Evolutionary conservation across 441 rosid species (phyloP).

Genomic region (Erodium moschatum): DNA sequence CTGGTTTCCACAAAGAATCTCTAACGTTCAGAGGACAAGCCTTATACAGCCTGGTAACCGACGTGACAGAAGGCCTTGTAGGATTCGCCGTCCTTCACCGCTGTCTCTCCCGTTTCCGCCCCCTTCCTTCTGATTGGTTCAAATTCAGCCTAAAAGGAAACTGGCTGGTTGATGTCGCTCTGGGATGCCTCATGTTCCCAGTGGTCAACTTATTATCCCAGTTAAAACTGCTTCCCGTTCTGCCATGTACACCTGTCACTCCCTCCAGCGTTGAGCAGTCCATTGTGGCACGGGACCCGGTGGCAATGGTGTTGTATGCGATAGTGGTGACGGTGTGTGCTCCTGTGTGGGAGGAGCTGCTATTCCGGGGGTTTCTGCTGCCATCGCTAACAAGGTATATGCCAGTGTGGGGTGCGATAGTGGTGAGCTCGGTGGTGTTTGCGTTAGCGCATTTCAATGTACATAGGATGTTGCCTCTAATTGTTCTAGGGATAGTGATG

Average conservation of each 20-base stretch:
- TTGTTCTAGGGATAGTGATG: neutral
- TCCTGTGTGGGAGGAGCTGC: conserved; percentile 1
- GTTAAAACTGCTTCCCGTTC: neutral
- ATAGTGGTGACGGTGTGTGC: neutral
- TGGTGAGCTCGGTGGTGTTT: neutral
- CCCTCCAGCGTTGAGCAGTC: neutral
- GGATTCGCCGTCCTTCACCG: conserved; percentile 1
- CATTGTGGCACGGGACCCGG: neutral
- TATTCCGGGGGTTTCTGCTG: neutral
- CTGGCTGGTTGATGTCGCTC: neutral
- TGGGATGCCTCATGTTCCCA: conserved; percentile 3
- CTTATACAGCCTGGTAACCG: conserved; percentile 1
- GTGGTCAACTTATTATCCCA: neutral
- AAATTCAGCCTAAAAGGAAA: neutral
- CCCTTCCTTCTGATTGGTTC: conserved; percentile 3
- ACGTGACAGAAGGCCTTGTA: neutral
- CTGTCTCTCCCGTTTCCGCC: neutral
- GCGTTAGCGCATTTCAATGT: conserved; percentile 3
- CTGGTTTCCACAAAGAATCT: neutral
- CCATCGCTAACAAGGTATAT: neutral
- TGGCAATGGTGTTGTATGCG: neutral
- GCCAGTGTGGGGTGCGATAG: neutral
- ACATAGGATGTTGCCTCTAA: neutral
- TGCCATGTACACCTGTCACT: neutral
- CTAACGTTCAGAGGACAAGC: neutral